A percentile compares a stretch with the other conserved stretches of the same genome.
phyloP scores from a whole-genome alignment of 2,329 filamentous ascomycete genomes.

The Talaromyces sp. region DNA sequence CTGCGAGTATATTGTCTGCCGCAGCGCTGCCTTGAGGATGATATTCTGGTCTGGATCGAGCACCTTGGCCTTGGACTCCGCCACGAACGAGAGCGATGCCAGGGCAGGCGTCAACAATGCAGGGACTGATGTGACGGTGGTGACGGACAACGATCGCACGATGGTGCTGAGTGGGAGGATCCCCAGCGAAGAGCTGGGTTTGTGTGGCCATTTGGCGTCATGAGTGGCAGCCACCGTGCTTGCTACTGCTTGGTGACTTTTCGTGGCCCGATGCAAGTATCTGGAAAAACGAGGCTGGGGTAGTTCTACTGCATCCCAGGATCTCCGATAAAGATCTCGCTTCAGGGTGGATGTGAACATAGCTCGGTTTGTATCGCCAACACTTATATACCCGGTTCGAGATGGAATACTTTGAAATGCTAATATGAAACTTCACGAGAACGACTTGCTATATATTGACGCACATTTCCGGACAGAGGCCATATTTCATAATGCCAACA shows the following conservation, averaged over 20 bases:
- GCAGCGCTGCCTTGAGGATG: slow-evolving; percentile 63
- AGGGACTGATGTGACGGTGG: slow-evolving; percentile 13
- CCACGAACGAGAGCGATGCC: slow-evolving; percentile 61
- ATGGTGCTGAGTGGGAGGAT: slow-evolving; percentile 14
- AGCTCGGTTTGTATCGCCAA: neutral
- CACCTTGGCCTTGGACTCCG: slow-evolving; percentile 61
- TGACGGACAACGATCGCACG: slow-evolving; percentile 12
- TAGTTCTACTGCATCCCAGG: neutral
- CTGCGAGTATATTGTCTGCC: slow-evolving; percentile 82
- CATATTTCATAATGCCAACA: neutral
- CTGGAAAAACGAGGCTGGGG: neutral
- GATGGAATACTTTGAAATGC: neutral
- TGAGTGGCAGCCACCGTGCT: neutral
- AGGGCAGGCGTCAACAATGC: slow-evolving; percentile 64
- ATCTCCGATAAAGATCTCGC: neutral
- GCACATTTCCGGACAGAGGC: neutral
- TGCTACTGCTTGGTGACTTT: neutral
- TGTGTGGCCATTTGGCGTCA: neutral
- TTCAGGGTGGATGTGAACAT: neutral
- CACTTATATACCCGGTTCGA: neutral
- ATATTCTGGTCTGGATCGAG: slow-evolving; percentile 73
- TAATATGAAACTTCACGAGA: neutral
- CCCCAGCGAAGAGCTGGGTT: slow-evolving; percentile 4
- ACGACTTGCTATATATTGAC: neutral
- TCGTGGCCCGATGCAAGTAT: neutral